Conservation (phyloP, 768 basidiomycete genomes). For the Calvatia gigantea region DNA sequence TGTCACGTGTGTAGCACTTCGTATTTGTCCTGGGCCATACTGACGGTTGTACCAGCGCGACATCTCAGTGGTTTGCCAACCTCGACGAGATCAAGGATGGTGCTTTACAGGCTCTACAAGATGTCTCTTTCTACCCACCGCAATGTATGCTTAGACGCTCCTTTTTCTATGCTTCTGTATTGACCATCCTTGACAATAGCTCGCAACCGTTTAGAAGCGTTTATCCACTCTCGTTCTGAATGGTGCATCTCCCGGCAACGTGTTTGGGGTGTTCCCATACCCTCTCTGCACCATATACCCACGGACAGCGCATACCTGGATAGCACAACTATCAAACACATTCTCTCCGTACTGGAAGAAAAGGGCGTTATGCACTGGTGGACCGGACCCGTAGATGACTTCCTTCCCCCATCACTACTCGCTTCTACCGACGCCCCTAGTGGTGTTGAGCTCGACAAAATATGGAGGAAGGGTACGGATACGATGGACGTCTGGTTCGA, state of each 20-base stretch:
- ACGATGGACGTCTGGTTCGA: constrained; percentile 99
- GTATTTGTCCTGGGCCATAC: not conserved
- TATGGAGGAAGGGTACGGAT: constrained; percentile 81
- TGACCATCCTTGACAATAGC: constrained; percentile 40
- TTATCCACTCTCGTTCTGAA: constrained; percentile 85
- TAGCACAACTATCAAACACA: constrained; percentile 62
- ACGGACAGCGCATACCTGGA: constrained; percentile 67
- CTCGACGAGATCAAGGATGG: constrained; percentile 77
- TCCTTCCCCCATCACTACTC: constrained; percentile 61
- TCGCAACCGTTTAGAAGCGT: constrained; percentile 83
- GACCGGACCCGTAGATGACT: constrained; percentile 79
- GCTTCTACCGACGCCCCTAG: constrained; percentile 36
- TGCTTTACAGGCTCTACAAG: constrained; percentile 65
- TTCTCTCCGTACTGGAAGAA: constrained; percentile 66
- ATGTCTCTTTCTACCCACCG: constrained; percentile 74
- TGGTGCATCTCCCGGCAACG: constrained; percentile 99
- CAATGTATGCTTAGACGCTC: constrained; percentile 64
- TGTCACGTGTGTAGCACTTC: constrained; percentile 56
- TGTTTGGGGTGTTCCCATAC: constrained; percentile 97
- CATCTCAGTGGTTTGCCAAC: constrained; percentile 97
- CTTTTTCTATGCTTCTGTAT: not conserved
- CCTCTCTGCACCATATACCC: constrained; percentile 67
- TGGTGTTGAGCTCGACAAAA: constrained; percentile 25
- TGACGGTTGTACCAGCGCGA: constrained; percentile 53
- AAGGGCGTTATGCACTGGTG: constrained; percentile 90